Conservation (phyloP, 108 stramenopile genomes). For the Cyclotella atomus region DNA sequence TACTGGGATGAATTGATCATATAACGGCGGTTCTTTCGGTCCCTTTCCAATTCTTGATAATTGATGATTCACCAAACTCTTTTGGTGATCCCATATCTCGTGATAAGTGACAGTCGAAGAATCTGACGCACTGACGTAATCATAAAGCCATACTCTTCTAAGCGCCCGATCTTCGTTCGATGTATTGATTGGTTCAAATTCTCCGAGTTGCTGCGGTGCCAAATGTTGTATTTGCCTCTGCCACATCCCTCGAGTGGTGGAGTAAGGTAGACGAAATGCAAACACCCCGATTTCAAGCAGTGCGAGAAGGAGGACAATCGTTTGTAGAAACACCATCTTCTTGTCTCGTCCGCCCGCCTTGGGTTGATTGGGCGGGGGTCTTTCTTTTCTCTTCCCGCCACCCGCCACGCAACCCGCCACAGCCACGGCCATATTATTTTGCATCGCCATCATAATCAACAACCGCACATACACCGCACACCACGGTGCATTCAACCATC, state of each 20-base stretch:
- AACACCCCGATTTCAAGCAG: not conserved
- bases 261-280: not conserved
- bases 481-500: not conserved
- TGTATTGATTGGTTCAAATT: conserved; percentile 49
- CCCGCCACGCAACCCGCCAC: no score
- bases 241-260: not conserved
- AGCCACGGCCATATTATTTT: no score
- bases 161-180: conserved; percentile 11
- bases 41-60: conserved; percentile 53
- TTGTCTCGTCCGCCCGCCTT: no score
- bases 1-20: conserved; percentile 47
- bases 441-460: no score
- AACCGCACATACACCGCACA: no score
- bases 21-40: conserved; percentile 50
- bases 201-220: conserved; percentile 67
- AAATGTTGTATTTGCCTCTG: conserved; percentile 16
- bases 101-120: conserved; percentile 45
- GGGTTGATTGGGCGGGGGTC: no score
- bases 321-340: no score
- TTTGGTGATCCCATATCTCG: conserved; percentile 66
- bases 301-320: not conserved
- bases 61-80: conserved; percentile 52
- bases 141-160: conserved; percentile 60
- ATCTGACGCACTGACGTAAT: conserved; percentile 46
- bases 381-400: no score